Conservation (phyloP, 129 eudicot genomes). For the Escallonia rubra region DNA sequence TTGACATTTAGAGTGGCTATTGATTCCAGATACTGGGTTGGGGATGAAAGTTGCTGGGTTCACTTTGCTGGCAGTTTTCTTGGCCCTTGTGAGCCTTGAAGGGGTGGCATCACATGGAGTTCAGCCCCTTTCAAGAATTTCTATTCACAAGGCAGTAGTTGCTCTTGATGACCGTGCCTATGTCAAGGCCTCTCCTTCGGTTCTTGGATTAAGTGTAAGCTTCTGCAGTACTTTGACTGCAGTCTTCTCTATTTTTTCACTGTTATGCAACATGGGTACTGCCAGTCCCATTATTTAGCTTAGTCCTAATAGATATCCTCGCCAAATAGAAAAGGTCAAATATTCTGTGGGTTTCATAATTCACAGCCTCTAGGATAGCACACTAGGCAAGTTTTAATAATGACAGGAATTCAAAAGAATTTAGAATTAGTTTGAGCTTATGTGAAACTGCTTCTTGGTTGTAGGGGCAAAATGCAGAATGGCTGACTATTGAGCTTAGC, state of each 20-base stretch:
- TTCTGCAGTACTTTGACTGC: not conserved
- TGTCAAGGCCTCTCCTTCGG: conserved; percentile 65
- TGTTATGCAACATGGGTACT: not conserved
- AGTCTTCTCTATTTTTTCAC: not conserved
- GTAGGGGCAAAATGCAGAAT: conserved; percentile 59
- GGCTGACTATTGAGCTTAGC: conserved; percentile 55
- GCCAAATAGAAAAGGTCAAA: not conserved
- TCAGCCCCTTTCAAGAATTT: conserved; percentile 67
- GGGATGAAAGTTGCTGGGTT: conserved; percentile 35
- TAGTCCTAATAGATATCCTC: not conserved
- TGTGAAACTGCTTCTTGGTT: not conserved
- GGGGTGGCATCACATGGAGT: conserved; percentile 55
- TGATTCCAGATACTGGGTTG: conserved; percentile 18
- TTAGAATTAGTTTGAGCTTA: not conserved
- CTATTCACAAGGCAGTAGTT: conserved; percentile 53
- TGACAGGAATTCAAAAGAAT: not conserved
- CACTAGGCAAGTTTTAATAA: not conserved
- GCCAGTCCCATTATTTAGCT: not conserved
- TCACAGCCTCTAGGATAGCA: not conserved
- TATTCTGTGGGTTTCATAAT: not conserved
- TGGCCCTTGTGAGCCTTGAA: conserved; percentile 29
- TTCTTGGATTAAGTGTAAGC: conserved; percentile 68
- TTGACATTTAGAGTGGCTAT: not conserved
- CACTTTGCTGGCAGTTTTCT: conserved; percentile 38
- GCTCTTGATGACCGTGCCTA: conserved; percentile 51